These are phyloP conservation scores for Solanum etuberosum DNA, from an alignment of 257 asterid species.

Conservation along the genomic window DNA sequence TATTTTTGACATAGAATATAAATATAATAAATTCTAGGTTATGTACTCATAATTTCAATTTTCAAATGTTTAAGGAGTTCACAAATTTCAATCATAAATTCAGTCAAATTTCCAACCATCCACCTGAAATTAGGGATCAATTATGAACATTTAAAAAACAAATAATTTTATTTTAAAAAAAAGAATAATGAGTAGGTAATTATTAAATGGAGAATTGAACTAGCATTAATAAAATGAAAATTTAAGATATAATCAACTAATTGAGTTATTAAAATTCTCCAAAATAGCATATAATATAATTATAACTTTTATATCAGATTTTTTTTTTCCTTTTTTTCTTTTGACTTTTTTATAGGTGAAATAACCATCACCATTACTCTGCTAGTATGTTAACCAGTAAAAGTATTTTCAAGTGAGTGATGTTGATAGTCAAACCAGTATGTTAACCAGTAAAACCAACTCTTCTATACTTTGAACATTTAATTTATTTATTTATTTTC, in stretches of 20 bases:
- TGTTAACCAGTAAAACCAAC: too few species aligned
- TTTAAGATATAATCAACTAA: not conserved
- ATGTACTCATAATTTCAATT: not conserved
- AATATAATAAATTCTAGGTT: too few species aligned
- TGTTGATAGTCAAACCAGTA: slow-evolving; percentile 31
- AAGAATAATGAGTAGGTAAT: not conserved
- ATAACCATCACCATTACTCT: slow-evolving; percentile 14
- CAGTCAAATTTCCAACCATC: not conserved
- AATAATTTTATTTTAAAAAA: not conserved
- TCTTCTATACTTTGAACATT: not conserved
- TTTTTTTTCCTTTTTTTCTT: not conserved
- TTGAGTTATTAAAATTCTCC: not conserved
- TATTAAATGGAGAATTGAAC: not conserved
- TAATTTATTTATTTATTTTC: not conserved
- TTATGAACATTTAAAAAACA: not conserved
- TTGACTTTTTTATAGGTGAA: slow-evolving; percentile 1
- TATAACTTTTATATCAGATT: too few species aligned
- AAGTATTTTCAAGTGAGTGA: slow-evolving; percentile 7
- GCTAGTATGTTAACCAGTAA: not conserved
- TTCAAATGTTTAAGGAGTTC: not conserved
- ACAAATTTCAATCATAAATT: not conserved
- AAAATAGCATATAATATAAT: not conserved
- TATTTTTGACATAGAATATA: too few species aligned
- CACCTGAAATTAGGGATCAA: not conserved
- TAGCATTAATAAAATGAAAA: not conserved